These are phyloP conservation scores for Rhamnella rubrinervis DNA, from an alignment of 331 rosid species.

Conservation along the genomic window DNA sequence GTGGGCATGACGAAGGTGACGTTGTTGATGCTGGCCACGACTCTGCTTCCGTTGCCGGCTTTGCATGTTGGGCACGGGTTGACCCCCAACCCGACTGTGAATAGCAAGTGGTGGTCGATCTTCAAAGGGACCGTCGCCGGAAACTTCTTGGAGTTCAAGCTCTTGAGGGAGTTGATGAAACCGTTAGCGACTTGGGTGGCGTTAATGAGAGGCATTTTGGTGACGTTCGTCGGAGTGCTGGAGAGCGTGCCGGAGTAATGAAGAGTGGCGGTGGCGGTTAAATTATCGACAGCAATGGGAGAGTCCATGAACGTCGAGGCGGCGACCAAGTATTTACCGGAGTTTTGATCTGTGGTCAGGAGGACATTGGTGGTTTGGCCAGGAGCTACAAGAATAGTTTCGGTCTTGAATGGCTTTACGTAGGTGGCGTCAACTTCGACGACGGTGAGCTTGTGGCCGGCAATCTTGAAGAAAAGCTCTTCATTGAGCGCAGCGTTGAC, in stretches of 20 bases:
- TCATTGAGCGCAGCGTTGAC: constrained; percentile 95
- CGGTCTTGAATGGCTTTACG: constrained; percentile 66
- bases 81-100: constrained; percentile 63
- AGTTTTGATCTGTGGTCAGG: constrained; percentile 44
- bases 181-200: constrained; percentile 63
- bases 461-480: constrained; percentile 80
- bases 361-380: constrained; percentile 90
- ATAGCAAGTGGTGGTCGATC: constrained; percentile 54
- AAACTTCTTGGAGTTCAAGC: constrained; percentile 61
- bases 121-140: constrained; percentile 55
- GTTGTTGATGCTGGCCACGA: constrained; percentile 62
- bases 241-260: constrained; percentile 60
- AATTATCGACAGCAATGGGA: constrained; percentile 55
- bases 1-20: constrained; percentile 82
- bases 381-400: constrained; percentile 64
- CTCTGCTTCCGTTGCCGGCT: constrained; percentile 72
- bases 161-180: constrained; percentile 45
- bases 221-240: constrained; percentile 36
- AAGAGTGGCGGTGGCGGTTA: constrained; percentile 66
- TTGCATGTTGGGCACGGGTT: constrained; percentile 74
- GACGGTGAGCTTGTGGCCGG: constrained; percentile 62
- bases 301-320: constrained; percentile 73
- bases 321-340: constrained; percentile 60
- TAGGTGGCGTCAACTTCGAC: constrained; percentile 81
- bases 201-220: constrained; percentile 60